Evolutionary conservation across 2,329 filamentous ascomycete species (phyloP).

Genomic region (Botrytis fragariae): DNA sequence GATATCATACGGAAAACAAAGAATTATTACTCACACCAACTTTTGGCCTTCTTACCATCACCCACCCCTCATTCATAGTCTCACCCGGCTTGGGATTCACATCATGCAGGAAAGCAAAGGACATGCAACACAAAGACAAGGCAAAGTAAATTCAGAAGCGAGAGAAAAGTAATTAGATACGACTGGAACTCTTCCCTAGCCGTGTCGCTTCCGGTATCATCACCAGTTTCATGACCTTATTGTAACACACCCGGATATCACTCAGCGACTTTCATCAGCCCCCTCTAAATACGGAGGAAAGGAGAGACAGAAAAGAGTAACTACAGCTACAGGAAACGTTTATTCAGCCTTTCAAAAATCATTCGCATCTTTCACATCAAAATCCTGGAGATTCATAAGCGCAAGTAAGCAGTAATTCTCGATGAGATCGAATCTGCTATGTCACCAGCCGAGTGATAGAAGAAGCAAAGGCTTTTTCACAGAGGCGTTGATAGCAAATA

Average conservation of each 20-base stretch:
- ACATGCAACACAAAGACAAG: neutral
- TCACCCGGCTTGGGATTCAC: constrained; percentile 4
- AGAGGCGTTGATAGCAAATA: neutral
- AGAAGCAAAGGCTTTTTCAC: neutral
- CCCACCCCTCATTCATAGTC: constrained; percentile 7
- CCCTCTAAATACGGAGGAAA: constrained; percentile 16
- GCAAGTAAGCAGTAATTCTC: constrained; percentile 23
- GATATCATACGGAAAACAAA: neutral
- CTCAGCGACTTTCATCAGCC: constrained; percentile 7
- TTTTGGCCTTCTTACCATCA: neutral
- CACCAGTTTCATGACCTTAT: constrained; percentile 8
- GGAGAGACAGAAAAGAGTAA: neutral
- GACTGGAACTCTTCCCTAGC: neutral
- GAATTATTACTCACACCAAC: constrained; percentile 14
- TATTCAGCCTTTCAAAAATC: neutral
- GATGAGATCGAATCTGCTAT: constrained; percentile 11
- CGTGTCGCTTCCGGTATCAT: constrained; percentile 13
- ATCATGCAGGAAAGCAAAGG: neutral
- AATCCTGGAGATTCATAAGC: constrained; percentile 21
- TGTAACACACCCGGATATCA: neutral
- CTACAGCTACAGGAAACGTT: neutral
- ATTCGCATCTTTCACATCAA: neutral
- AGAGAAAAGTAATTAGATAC: neutral
- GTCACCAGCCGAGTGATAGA: constrained; percentile 1
- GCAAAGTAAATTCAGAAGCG: neutral